Evolutionary conservation across 148 eudicot genomes (phyloP), one percentile per base, ranked within the genome.

Genomic region (Silene uniflora): DNA sequence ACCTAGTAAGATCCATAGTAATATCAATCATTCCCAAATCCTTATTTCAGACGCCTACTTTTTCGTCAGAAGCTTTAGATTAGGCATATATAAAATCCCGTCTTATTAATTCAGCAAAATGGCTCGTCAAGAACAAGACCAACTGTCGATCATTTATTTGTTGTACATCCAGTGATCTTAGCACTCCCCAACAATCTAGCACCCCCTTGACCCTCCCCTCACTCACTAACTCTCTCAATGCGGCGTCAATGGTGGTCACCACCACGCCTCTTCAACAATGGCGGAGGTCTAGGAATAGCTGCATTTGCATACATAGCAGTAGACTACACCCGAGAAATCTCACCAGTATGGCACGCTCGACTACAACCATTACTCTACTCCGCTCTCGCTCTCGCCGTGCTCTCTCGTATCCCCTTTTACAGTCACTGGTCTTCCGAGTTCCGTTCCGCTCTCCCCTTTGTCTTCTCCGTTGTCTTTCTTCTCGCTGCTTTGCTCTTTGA

Each of bases 341-440:
- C 94, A 0, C 96, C 99, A 24, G 4, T 68, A 49, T 86, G 89
- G 92, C 99, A 95, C 80, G 82, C 80, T 77, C 80, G 86, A 49
- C 90, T 95, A 4, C 97, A 90, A 81, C 98, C 98, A 2, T 65
- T 69, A 5, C 86, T 95, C 17, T 95, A 93, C 94, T 74, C 77
- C 10, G 35, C 83, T 0, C 89, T 95, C 18, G 81, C 88, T 13
- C 77, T 92, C 58, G 69, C 87, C 22, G 92, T 85, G n/a, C 77
- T 95, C 18, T 72, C 84, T 18, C 92, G 97, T 8, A 81, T 92
- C 18, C 91, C 89, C 27, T 86, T 80, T 19, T 95, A 95, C 87
- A 85, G 77, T 62, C 90, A 92, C 82, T 95, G 98, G 98, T 75
- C 89, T 9, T 73, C 86, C 19, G 98, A 95, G 91, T 79, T 92